Evolutionary conservation across 2,329 filamentous ascomycete genomes (phyloP).

Genomic region (Ustulina deusta): DNA sequence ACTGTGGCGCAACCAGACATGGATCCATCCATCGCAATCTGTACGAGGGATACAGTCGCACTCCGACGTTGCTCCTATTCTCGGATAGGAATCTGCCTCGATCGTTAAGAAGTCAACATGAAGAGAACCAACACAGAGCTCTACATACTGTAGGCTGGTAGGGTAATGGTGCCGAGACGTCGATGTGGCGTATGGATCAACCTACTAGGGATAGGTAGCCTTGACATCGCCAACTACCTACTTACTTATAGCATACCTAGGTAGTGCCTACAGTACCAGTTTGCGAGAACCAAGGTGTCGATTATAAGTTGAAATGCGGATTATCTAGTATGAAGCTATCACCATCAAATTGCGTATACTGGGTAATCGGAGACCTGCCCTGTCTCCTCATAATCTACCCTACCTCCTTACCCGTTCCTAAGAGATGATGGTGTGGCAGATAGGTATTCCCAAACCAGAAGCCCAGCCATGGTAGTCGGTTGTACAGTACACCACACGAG

Average conservation of each 20-base stretch:
- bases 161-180: too few relatives aligned
- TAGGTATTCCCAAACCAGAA: constrained; percentile 1
- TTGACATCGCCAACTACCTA: neutral
- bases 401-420: neutral
- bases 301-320: neutral
- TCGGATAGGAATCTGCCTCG: neutral
- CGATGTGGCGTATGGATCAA: too few relatives aligned
- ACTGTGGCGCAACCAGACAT: constrained; percentile 9
- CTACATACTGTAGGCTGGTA: too few relatives aligned
- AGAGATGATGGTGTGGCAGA: neutral
- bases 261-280: too few relatives aligned
- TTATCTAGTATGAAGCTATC: neutral
- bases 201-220: too few relatives aligned
- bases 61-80: neutral
- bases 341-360: neutral
- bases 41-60: constrained; percentile 10
- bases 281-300: neutral
- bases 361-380: neutral
- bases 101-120: neutral
- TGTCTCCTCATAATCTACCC: neutral
- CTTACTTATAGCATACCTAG: too few relatives aligned
- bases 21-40: neutral
- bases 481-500: neutral
- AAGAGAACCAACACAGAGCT: too few relatives aligned
- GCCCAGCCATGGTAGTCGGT: neutral